Evolutionary conservation across 345 rosid species (phyloP).

Genomic region (Geranium rotundifolium): DNA sequence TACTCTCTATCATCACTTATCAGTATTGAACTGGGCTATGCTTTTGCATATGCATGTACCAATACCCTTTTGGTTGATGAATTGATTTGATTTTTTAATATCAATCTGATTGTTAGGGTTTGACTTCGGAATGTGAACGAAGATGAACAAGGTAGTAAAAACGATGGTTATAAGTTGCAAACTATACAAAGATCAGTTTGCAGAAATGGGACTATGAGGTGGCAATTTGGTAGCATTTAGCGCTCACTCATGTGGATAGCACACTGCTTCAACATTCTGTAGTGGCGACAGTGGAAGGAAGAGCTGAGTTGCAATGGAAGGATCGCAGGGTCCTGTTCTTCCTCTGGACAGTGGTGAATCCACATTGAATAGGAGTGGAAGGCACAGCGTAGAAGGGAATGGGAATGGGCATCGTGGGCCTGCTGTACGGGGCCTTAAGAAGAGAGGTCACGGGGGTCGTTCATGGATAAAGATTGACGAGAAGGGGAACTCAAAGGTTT

Average conservation of each 20-base stretch:
- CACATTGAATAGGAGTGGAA: constrained; percentile 21
- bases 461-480: constrained; percentile 86
- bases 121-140: constrained; percentile 12
- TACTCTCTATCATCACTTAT: too few species aligned
- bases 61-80: neutral
- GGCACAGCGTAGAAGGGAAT: constrained; percentile 12
- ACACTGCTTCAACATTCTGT: constrained; percentile 10
- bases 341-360: constrained; percentile 25
- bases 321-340: constrained; percentile 21
- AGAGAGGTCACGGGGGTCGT: constrained; percentile 81
- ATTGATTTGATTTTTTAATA: neutral
- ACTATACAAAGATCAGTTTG: constrained; percentile 3
- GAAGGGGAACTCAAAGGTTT: constrained; percentile 47
- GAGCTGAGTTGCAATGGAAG: constrained; percentile 35
- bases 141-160: constrained; percentile 3
- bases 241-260: constrained; percentile 12
- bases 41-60: neutral
- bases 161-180: constrained; percentile 7
- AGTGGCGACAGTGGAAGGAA: constrained; percentile 14
- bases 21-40: too few species aligned
- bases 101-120: constrained; percentile 9
- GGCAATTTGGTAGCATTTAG: constrained; percentile 4
- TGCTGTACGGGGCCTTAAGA: constrained; percentile 45
- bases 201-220: constrained; percentile 7
- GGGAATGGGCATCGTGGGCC: constrained; percentile 12